Percentiles rank a stretch among this genome's conserved stretches.
phyloP scores from a whole-genome alignment of 176 grass and related monocot genomes.

The Otatea glauca region DNA sequence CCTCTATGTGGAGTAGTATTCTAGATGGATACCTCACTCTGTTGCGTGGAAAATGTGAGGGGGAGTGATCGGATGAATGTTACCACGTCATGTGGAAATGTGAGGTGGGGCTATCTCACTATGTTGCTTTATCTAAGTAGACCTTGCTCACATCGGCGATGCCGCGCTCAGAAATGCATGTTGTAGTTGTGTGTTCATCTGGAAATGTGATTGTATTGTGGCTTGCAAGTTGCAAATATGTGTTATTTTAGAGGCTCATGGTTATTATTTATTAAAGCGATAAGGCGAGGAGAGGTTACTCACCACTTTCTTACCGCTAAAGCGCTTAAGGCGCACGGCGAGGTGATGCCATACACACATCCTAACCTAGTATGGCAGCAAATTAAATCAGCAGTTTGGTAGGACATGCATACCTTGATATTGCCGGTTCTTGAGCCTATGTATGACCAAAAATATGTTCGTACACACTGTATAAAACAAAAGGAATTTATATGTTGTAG shows the following conservation, averaged over 20 bases:
- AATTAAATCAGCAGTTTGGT: too few relatives aligned
- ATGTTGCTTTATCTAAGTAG: neutral
- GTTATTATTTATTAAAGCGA: too few relatives aligned
- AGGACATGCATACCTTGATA: too few relatives aligned
- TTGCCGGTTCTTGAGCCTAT: too few relatives aligned
- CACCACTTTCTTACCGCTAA: too few relatives aligned
- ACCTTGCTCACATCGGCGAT: neutral
- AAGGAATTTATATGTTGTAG: neutral
- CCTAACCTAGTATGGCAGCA: too few relatives aligned
- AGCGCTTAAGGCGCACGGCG: too few relatives aligned
- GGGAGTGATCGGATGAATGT: conserved; percentile 31
- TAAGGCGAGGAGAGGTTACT: too few relatives aligned
- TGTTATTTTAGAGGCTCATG: neutral
- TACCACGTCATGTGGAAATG: neutral
- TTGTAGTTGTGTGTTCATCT: conserved; percentile 9
- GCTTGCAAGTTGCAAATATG: neutral
- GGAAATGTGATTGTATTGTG: neutral
- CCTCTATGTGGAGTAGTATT: neutral
- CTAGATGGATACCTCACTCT: conserved; percentile 3
- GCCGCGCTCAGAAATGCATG: neutral
- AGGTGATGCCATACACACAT: too few relatives aligned
- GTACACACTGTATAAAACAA: neutral
- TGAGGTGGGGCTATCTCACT: neutral
- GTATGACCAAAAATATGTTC: neutral
- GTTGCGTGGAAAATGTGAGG: neutral